Evolutionary conservation across 371 early-diverging fungal genomes (phyloP).

Genomic region (Gilbertella persicaria): DNA sequence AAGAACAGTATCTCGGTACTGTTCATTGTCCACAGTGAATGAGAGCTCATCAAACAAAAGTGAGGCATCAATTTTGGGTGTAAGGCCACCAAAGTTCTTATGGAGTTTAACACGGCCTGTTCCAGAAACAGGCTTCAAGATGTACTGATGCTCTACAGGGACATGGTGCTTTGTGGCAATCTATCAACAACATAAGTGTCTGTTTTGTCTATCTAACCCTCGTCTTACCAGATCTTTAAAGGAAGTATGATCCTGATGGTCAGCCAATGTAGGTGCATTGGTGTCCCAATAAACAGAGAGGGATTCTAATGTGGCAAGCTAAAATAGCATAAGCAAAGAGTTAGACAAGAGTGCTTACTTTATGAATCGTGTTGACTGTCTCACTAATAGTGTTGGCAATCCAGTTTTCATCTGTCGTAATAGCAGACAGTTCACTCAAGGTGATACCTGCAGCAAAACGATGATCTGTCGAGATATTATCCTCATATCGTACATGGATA

Average conservation of each 20-base stretch:
- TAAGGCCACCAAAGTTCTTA: slow-evolving; percentile 65
- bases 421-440: slow-evolving; percentile 86
- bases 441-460: slow-evolving; percentile 93
- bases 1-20: slow-evolving; percentile 81
- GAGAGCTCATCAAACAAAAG: slow-evolving; percentile 91
- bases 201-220: neutral
- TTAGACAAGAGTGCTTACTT: slow-evolving; percentile 41
- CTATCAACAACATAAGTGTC: slow-evolving; percentile 24
- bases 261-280: slow-evolving; percentile 65
- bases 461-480: slow-evolving; percentile 72
- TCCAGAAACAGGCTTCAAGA: slow-evolving; percentile 94
- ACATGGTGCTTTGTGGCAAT: slow-evolving; percentile 63
- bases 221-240: slow-evolving; percentile 57
- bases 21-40: slow-evolving; percentile 87
- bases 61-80: slow-evolving; percentile 68
- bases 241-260: slow-evolving; percentile 54
- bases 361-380: slow-evolving; percentile 79
- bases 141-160: slow-evolving; percentile 71
- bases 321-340: neutral
- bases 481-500: slow-evolving; percentile 96
- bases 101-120: slow-evolving; percentile 79
- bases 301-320: slow-evolving; percentile 77
- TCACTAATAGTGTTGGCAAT: slow-evolving; percentile 77
- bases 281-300: slow-evolving; percentile 94
- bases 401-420: slow-evolving; percentile 93